Evolutionary conservation across 306 rosid genomes (phyloP).

Genomic region (Trifolium subterraneum): DNA sequence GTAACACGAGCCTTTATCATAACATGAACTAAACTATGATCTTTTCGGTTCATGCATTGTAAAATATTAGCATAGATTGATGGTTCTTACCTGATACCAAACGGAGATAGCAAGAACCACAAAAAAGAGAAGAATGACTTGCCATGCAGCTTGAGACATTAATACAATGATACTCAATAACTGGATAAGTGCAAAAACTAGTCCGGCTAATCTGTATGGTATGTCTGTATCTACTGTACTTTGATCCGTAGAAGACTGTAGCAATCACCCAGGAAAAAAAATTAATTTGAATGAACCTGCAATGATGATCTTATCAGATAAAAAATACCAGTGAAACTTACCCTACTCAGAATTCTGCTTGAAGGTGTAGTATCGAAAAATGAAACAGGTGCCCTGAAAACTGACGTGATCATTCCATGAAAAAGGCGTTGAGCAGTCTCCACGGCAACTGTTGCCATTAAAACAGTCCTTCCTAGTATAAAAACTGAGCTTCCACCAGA

Average conservation of each 20-base stretch:
- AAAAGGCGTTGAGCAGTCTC: slow-evolving; percentile 83
- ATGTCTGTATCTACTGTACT: slow-evolving; percentile 84
- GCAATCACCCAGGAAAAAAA: slow-evolving; percentile 20
- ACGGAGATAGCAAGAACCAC: slow-evolving; percentile 63
- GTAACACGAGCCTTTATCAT: neutral
- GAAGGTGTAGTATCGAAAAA: slow-evolving; percentile 90
- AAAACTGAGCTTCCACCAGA: slow-evolving; percentile 90
- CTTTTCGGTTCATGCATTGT: slow-evolving; percentile 4
- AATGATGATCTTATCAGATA: slow-evolving; percentile 14
- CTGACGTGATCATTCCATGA: slow-evolving; percentile 72
- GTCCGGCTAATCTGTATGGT: slow-evolving; percentile 88
- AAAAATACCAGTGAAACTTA: slow-evolving; percentile 44
- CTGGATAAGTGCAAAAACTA: slow-evolving; percentile 85
- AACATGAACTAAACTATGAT: slow-evolving; percentile 6
- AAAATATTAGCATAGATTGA: neutral
- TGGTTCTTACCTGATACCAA: slow-evolving; percentile 73
- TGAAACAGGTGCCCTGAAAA: slow-evolving; percentile 82
- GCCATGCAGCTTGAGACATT: slow-evolving; percentile 87
- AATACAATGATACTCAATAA: slow-evolving; percentile 70
- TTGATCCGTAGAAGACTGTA: slow-evolving; percentile 88
- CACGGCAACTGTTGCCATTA: slow-evolving; percentile 73
- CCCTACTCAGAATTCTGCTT: slow-evolving; percentile 85
- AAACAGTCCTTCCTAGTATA: slow-evolving; percentile 81
- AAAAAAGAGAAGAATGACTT: slow-evolving; percentile 71
- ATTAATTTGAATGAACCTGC: neutral